These are phyloP conservation scores for Xanthoconium separans DNA, from an alignment of 1,284 basidiomycete species.

Conservation along the genomic window DNA sequence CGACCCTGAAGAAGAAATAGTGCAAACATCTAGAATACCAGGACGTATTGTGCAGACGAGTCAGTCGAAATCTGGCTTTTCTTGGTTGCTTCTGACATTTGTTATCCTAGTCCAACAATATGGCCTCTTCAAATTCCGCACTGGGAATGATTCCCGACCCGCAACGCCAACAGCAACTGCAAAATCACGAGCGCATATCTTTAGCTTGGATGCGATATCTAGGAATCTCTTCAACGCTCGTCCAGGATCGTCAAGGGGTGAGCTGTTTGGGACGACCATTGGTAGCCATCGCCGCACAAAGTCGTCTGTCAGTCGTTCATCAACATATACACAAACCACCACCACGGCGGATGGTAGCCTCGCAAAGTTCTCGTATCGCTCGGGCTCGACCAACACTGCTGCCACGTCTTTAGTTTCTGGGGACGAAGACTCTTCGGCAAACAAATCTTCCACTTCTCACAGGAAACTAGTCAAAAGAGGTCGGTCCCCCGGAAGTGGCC, in stretches of 20 bases:
- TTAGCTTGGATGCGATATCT: conserved; percentile 83
- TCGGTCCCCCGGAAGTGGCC: conserved; percentile 51
- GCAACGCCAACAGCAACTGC: conserved; percentile 71
- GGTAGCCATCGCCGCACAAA: conserved; percentile 57
- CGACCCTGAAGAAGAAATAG: conserved; percentile 76
- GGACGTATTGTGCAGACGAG: conserved; percentile 77
- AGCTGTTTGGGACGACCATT: conserved; percentile 69
- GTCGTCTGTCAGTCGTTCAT: conserved; percentile 68
- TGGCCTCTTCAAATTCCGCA: conserved; percentile 82
- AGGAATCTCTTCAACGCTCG: conserved; percentile 70
- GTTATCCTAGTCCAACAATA: conserved; percentile 71
- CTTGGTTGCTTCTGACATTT: conserved; percentile 5
- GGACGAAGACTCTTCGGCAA: conserved; percentile 57
- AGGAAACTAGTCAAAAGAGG: conserved; percentile 57
- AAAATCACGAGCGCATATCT: conserved; percentile 76
- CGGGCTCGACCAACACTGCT: conserved; percentile 62
- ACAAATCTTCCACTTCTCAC: conserved; percentile 46
- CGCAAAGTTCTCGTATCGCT: conserved; percentile 67
- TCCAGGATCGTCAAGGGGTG: conserved; percentile 59
- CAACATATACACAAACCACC: conserved; percentile 62
- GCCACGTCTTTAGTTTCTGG: conserved; percentile 57
- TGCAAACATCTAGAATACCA: conserved; percentile 73
- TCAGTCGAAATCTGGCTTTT: conserved; percentile 38
- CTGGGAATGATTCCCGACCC: conserved; percentile 71
- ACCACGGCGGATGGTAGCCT: conserved; percentile 63